Base-by-base conservation (phyloP, 176 grass and related monocot genomes). In the Guadua angustifolia region DNA sequence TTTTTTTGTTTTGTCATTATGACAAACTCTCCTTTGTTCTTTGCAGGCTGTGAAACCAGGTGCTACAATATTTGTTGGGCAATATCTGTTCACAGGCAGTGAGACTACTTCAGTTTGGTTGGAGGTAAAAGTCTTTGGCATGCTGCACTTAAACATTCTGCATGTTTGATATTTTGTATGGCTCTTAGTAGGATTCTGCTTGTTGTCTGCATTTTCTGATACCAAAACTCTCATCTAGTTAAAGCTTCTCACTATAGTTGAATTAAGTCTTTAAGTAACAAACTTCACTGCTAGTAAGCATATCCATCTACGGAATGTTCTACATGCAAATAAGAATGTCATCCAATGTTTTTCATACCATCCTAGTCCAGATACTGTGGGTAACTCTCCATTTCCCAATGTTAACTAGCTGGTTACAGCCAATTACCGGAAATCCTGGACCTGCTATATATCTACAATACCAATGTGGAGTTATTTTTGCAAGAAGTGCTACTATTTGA, bases 241-340 rank as follows among this genome's bases (percentile, higher is more conserved):
- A 33, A 33, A 68, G 12, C 6, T 84, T 69, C 9, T 73, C 17
- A 38, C 5, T 63, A 32, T 35, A 66, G 59, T n/a, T n/a, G 7
- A 78, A 67, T 51, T 36, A 69, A 38, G 74, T 56, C 19, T 86
- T 71, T 40, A 81, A 44, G 39, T 7, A 15, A 50, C 64, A 43
- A 61, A 14, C 9, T 43, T 8, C 51, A 35, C 12, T 51, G 56
- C 35, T 62, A 53, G 13, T 14, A 88, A 9, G 8, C 69, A 85
- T 61, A 0, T 62, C 7, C 40, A 38, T 74, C 17, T 44, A 49
- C 22, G 53, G 53, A 84, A 22, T 60, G 18, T 29, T 60, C 10
- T 69, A 0, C 50, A 74, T 58, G 8, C 0, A 0, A 84, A 26
- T 59, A 66, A 84, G 58, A 19, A 72, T 82, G 67, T 1, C 39